Evolutionary conservation across 129 eudicot species (phyloP).

Genomic region (Mikania micrantha): DNA sequence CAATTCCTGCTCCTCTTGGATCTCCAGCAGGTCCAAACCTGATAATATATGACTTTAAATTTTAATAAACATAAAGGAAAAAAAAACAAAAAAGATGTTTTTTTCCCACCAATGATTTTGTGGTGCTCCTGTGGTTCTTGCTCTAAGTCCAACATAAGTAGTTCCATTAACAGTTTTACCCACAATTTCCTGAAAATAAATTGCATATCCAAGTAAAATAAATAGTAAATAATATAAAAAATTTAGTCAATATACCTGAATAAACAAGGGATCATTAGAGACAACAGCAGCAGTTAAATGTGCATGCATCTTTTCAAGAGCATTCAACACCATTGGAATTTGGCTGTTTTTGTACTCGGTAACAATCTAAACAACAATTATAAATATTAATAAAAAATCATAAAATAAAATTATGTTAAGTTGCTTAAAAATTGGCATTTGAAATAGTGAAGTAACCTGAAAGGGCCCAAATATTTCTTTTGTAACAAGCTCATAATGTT

Average conservation of each 20-base stretch:
- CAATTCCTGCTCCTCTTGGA: conserved; percentile 95
- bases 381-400: background rate
- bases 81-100: background rate
- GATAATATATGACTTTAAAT: background rate
- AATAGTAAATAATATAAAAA: background rate
- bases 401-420: background rate
- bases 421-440: background rate
- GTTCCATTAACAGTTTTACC: conserved; percentile 92
- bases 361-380: conserved; percentile 41
- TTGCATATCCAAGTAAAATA: background rate
- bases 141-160: conserved; percentile 82
- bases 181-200: conserved; percentile 54
- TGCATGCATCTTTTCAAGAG: conserved; percentile 86
- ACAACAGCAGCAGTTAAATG: conserved; percentile 96
- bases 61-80: background rate
- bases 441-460: conserved; percentile 42
- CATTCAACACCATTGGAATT: conserved; percentile 68
- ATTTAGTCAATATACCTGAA: conserved; percentile 50
- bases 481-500: conserved; percentile 71
- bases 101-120: conserved; percentile 76
- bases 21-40: conserved; percentile 99
- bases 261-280: conserved; percentile 68
- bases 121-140: conserved; percentile 97
- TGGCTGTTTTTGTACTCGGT: conserved; percentile 76
- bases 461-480: conserved; percentile 90